phyloP scores from a whole-genome alignment of 192 early-diverging fungal genomes.

The Geranomyces michiganensis region DNA sequence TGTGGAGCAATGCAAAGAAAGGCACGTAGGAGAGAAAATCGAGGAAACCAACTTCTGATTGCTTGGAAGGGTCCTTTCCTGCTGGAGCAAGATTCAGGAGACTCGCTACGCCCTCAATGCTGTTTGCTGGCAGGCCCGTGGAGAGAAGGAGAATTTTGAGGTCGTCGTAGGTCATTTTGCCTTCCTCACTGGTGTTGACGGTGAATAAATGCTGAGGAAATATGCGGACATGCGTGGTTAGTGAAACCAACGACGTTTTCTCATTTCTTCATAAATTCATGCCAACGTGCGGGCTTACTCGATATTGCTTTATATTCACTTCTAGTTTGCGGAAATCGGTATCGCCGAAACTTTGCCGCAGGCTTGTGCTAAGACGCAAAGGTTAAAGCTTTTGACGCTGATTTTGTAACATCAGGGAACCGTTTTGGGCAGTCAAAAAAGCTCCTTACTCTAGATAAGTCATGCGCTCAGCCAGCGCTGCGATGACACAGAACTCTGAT shows the following conservation, averaged over 20 bases:
- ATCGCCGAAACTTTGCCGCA: conserved; percentile 31
- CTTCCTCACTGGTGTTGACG: conserved; percentile 27
- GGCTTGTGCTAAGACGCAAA: conserved; percentile 21
- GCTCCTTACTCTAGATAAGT: conserved; percentile 29
- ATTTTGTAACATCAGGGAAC: too few relatives aligned
- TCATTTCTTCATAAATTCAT: neutral
- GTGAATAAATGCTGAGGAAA: conserved; percentile 25
- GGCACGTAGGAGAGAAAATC: conserved; percentile 36
- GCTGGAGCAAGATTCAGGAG: conserved; percentile 24
- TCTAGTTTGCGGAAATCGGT: conserved; percentile 39
- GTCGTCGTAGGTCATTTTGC: conserved; percentile 31
- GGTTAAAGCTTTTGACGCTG: too few relatives aligned
- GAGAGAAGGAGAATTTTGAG: conserved; percentile 32
- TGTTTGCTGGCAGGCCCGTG: conserved; percentile 13
- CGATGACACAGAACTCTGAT: conserved; percentile 35
- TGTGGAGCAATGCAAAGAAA: conserved; percentile 31
- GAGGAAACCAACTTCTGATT: conserved; percentile 27
- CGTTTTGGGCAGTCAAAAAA: too few relatives aligned
- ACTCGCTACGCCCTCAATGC: conserved; percentile 15
- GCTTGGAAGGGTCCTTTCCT: conserved; percentile 6
- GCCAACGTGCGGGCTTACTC: conserved; percentile 7
- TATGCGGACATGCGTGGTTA: neutral
- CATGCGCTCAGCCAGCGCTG: conserved; percentile 34
- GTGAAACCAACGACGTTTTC: too few relatives aligned
- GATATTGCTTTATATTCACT: conserved; percentile 32